These are phyloP conservation scores for Xylaria sp. DNA, from an alignment of 2,329 filamentous ascomycete species.

Conservation along the genomic window DNA sequence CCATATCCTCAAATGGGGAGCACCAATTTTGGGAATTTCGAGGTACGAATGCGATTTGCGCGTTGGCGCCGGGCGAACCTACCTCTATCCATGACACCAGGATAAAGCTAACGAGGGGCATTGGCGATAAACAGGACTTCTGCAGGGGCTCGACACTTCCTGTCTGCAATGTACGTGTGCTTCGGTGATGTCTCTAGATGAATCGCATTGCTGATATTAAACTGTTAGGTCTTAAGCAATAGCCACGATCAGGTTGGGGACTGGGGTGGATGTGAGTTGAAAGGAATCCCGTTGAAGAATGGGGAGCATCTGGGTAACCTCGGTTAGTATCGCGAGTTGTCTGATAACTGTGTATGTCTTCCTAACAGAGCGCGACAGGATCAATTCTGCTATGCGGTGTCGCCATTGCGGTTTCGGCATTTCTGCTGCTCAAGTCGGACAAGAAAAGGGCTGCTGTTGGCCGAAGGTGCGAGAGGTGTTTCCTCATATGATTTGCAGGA, in stretches of 20 bases:
- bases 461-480: conserved; percentile 71
- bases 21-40: conserved; percentile 70
- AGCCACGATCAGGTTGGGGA: conserved; percentile 67
- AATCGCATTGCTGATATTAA: conserved; percentile 33
- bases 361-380: conserved; percentile 60
- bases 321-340: conserved; percentile 62
- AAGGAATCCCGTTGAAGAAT: conserved; percentile 76
- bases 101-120: conserved; percentile 38
- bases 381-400: conserved; percentile 85
- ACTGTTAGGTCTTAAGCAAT: conserved; percentile 69
- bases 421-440: conserved; percentile 83
- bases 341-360: not conserved
- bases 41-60: conserved; percentile 54
- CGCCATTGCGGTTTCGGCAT: conserved; percentile 74
- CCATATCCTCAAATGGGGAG: conserved; percentile 61
- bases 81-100: not conserved
- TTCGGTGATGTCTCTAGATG: not conserved
- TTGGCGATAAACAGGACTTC: conserved; percentile 68
- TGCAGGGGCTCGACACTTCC: conserved; percentile 86
- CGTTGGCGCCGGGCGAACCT: not conserved
- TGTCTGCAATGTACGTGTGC: conserved; percentile 79
- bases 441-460: conserved; percentile 94
- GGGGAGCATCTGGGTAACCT: conserved; percentile 80
- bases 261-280: conserved; percentile 78
- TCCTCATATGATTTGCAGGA: not conserved